Evolutionary conservation across 768 basidiomycete species (phyloP).

Genomic region (Lenzites betulinus): DNA sequence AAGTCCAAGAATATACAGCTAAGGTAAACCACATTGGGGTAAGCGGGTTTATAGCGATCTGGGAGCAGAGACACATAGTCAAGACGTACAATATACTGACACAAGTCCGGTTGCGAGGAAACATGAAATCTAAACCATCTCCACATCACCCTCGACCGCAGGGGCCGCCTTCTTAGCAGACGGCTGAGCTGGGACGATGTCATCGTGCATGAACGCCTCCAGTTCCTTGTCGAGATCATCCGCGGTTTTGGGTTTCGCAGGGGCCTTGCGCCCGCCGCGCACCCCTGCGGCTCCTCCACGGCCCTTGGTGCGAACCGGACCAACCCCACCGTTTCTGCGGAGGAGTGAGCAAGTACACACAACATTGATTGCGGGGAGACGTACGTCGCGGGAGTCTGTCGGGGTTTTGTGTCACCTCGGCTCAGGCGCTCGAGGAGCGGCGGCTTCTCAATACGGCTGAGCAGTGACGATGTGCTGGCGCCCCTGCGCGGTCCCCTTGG

Average conservation of each 20-base stretch:
- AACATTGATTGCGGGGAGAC: background rate
- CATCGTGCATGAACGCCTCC: constrained; percentile 81
- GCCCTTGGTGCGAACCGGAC: constrained; percentile 39
- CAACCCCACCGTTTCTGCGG: constrained; percentile 27
- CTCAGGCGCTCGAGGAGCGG: constrained; percentile 68
- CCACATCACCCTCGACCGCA: constrained; percentile 19
- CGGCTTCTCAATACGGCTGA: constrained; percentile 76
- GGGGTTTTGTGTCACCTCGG: constrained; percentile 42
- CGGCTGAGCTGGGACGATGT: constrained; percentile 33
- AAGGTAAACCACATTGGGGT: background rate
- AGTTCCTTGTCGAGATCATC: constrained; percentile 88
- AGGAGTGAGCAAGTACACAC: background rate
- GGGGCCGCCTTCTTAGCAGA: constrained; percentile 25
- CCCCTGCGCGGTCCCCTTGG: constrained; percentile 48
- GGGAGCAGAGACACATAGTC: background rate
- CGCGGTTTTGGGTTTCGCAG: constrained; percentile 63
- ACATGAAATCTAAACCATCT: constrained; percentile 19
- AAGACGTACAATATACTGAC: constrained; percentile 12
- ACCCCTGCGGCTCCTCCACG: constrained; percentile 33
- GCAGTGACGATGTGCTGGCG: constrained; percentile 49
- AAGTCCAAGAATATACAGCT: background rate
- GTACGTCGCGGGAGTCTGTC: background rate
- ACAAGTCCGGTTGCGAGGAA: background rate
- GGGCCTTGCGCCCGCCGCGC: constrained; percentile 10
- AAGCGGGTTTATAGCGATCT: background rate